Evolutionary conservation across 305 asterid genomes (phyloP).

Genomic region (Solanum aculeatissimum): DNA sequence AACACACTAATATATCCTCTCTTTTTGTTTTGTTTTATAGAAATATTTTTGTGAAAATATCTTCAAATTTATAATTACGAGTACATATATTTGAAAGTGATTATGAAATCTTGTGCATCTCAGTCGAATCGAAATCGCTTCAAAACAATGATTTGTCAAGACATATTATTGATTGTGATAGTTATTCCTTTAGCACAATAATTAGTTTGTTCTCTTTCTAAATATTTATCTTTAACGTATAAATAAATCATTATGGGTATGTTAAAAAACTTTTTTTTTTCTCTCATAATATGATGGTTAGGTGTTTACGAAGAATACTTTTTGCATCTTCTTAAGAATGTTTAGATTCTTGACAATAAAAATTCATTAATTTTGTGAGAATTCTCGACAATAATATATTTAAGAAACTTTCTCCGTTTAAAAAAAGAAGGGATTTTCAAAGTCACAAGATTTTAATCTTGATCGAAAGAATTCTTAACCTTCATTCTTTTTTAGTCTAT

Average conservation of each 20-base stretch:
- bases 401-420: no score
- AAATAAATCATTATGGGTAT: neutral
- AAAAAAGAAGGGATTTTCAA: no score
- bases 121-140: neutral
- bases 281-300: neutral
- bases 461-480: no score
- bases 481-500: no score
- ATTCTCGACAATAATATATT: neutral
- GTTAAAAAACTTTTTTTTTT: no score
- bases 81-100: neutral
- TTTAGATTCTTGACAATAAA: neutral
- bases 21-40: neutral
- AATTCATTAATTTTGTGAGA: neutral
- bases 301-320: neutral
- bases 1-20: neutral
- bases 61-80: neutral
- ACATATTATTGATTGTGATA: neutral
- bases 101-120: neutral
- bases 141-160: neutral
- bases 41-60: neutral
- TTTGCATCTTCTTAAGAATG: neutral
- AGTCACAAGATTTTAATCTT: no score
- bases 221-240: neutral
- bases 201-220: neutral
- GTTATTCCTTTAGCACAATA: neutral